Conservation (phyloP, 305 asterid species). For the Solanum hybrid region DNA sequence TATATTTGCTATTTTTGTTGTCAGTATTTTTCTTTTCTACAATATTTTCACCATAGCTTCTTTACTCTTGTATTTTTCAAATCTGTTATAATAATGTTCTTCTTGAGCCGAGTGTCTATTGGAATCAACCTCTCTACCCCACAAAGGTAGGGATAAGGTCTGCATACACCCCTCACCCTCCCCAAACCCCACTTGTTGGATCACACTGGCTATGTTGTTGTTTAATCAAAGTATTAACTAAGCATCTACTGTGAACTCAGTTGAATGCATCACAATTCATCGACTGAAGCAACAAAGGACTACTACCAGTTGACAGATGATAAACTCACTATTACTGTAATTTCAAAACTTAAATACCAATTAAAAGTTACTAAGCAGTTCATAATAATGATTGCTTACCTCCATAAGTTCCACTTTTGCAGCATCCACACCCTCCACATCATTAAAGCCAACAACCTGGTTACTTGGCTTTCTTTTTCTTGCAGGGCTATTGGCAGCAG, state of each 20-base stretch:
- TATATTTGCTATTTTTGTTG: not conserved
- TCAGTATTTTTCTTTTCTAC: not conserved
- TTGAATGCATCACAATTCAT: not conserved
- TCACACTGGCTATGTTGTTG: not conserved
- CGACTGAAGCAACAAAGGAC: not conserved
- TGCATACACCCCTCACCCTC: not conserved
- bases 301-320: not conserved
- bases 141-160: not conserved
- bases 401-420: slow-evolving; percentile 96
- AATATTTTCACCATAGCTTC: not conserved
- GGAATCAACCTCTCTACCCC: not conserved
- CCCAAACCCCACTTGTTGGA: not conserved
- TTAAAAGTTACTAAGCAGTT: not conserved
- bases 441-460: slow-evolving; percentile 66
- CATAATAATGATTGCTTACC: slow-evolving; percentile 26
- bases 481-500: slow-evolving; percentile 82
- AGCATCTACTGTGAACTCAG: not conserved
- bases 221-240: not conserved
- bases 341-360: not conserved
- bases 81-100: not conserved
- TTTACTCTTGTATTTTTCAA: not conserved
- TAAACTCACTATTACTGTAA: not conserved
- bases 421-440: slow-evolving; percentile 89
- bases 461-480: slow-evolving; percentile 52
- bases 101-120: not conserved